phyloP scores from a whole-genome alignment of 352 stramenopile species.

The Globisporangium carolinianum region DNA sequence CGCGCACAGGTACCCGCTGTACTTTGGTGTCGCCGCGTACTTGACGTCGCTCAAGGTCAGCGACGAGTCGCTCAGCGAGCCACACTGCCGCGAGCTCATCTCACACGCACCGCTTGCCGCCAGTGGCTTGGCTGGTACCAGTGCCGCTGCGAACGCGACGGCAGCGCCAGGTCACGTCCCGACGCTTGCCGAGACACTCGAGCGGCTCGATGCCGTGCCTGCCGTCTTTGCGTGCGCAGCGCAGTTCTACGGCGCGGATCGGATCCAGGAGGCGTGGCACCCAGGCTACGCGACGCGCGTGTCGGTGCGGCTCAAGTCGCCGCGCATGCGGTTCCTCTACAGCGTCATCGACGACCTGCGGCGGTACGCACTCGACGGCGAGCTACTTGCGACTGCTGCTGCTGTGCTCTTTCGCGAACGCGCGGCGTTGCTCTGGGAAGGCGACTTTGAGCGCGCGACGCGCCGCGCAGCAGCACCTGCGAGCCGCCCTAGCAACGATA shows the following conservation, averaged over 20 bases:
- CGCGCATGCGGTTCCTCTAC: conserved; percentile 76
- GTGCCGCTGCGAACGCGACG: too few relatives aligned
- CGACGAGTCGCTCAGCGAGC: conserved; percentile 53
- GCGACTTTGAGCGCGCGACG: conserved; percentile 54
- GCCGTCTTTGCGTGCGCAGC: conserved; percentile 74
- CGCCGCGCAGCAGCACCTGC: background rate
- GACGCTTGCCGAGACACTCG: conserved; percentile 48
- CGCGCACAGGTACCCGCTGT: conserved; percentile 62
- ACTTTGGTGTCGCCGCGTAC: conserved; percentile 65
- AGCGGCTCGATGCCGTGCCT: conserved; percentile 40
- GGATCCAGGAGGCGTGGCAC: conserved; percentile 77
- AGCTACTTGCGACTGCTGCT: conserved; percentile 55
- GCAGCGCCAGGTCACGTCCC: conserved; percentile 35
- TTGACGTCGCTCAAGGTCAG: conserved; percentile 68
- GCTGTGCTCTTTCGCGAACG: conserved; percentile 54
- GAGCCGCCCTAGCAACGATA: conserved; percentile 3
- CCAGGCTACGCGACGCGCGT: conserved; percentile 74
- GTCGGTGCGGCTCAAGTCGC: conserved; percentile 65
- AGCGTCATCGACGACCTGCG: conserved; percentile 77
- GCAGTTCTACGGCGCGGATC: conserved; percentile 68
- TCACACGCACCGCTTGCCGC: conserved; percentile 26
- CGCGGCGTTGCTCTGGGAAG: conserved; percentile 62
- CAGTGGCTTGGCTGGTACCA: background rate
- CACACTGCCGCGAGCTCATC: conserved; percentile 59
- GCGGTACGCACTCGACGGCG: conserved; percentile 63